Conservation (phyloP, 2,329 filamentous ascomycete species). For the Septoria petroselini region DNA sequence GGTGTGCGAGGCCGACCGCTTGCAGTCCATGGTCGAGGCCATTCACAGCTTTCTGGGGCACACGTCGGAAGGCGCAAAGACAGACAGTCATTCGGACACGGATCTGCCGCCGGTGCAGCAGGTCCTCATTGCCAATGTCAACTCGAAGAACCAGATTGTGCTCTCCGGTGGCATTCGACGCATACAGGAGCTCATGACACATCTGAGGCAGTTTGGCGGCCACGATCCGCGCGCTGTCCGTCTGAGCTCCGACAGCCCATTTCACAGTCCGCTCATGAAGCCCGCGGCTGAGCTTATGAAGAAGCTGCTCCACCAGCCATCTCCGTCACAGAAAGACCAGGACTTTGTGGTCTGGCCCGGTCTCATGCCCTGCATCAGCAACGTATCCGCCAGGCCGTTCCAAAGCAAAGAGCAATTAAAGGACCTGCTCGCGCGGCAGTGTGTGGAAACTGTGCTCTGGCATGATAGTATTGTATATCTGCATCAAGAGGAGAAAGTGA, state of each 20-base stretch:
- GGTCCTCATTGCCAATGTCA: conserved; percentile 89
- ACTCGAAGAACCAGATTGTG: conserved; percentile 94
- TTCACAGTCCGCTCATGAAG: conserved; percentile 88
- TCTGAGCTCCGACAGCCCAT: conserved; percentile 82
- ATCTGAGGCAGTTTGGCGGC: conserved; percentile 83
- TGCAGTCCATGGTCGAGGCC: conserved; percentile 65
- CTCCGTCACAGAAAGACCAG: conserved; percentile 55
- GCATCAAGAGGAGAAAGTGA: conserved; percentile 76
- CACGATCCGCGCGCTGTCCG: conserved; percentile 86
- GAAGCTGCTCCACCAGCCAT: conserved; percentile 56
- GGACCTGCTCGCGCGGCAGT: conserved; percentile 74
- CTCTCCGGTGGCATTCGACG: conserved; percentile 80
- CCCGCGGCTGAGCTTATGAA: conserved; percentile 75
- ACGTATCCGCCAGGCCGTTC: conserved; percentile 79
- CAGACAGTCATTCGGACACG: conserved; percentile 57
- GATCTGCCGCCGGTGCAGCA: conserved; percentile 75
- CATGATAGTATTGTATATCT: conserved; percentile 90
- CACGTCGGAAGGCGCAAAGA: conserved; percentile 60
- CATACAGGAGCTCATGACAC: conserved; percentile 76
- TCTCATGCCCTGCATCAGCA: conserved; percentile 74
- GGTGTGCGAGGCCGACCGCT: conserved; percentile 78
- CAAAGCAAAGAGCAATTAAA: conserved; percentile 69
- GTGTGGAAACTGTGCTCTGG: conserved; percentile 90
- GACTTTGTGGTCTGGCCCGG: conserved; percentile 75
- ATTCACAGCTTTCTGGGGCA: conserved; percentile 78